A percentile compares a stretch with the other conserved stretches of the same genome.
phyloP scores from a whole-genome alignment of 129 eudicot species.

The Lactuca saligna region DNA sequence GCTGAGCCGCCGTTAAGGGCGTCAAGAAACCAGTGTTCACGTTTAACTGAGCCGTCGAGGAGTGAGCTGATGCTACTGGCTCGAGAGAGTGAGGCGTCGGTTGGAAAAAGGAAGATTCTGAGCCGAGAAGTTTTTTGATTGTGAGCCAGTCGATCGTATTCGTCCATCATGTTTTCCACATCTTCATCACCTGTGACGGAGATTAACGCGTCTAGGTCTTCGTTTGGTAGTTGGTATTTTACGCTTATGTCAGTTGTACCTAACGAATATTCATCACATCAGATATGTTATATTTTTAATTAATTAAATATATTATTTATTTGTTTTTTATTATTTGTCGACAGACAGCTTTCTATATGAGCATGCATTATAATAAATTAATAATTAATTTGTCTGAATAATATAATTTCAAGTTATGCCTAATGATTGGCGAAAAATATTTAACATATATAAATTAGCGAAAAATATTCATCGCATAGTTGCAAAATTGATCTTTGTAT shows the following conservation, averaged over 20 bases:
- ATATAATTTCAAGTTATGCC: too few species aligned
- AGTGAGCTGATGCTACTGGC: conserved; percentile 74
- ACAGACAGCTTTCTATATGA: neutral
- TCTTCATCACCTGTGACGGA: conserved; percentile 82
- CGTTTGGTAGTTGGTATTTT: conserved; percentile 94
- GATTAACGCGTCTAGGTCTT: conserved; percentile 83
- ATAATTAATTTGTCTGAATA: neutral
- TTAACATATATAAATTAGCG: too few species aligned
- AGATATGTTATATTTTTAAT: neutral
- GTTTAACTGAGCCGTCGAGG: conserved; percentile 74
- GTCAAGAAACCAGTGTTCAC: conserved; percentile 87
- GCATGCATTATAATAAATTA: neutral
- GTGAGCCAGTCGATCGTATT: conserved; percentile 67
- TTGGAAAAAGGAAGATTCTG: conserved; percentile 66
- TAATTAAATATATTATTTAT: neutral
- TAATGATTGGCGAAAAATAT: too few species aligned
- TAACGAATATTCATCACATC: conserved; percentile 13
- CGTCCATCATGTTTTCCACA: conserved; percentile 95
- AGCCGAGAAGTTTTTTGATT: conserved; percentile 64
- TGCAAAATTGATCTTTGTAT: too few species aligned
- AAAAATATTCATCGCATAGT: too few species aligned
- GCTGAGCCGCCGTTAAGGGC: conserved; percentile 73
- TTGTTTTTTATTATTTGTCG: neutral
- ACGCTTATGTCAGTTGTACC: conserved; percentile 54
- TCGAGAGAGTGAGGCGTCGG: conserved; percentile 50